Base-by-base conservation (phyloP, 2,329 filamentous ascomycete species). In the Talaromyces rugulosus region DNA sequence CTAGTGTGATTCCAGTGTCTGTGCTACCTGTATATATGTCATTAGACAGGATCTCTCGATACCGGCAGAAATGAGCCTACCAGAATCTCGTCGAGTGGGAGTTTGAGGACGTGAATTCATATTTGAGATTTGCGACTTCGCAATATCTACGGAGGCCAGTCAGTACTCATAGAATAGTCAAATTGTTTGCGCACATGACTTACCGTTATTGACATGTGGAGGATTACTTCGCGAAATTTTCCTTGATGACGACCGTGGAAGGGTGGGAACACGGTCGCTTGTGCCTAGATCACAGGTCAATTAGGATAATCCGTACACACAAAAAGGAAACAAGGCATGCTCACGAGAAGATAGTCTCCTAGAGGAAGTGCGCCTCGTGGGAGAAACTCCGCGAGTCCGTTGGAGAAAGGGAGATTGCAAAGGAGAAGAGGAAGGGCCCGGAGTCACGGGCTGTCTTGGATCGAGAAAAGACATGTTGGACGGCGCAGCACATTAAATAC, bases 1-100 rank as follows among this genome's bases (percentile, higher is more conserved):
- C 75, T 2, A 75, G 59, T 6, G 74, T 70, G 2, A 72, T 67
- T 16, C 62, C 65, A 4, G 66, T 63, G 18, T 77, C 75, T 2
- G 70, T 69, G 5, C 68, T 74, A 44, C 50, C 51, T 62, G 56
- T 34, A 33, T n/a, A 58, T 16, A n/a, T 23, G 27, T n/a, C n/a
- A 27, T 51, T 56, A 62, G 56, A 33, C 56, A 51, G 47, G 54
- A 7, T 34, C 31, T 51, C 12, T n/a, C 18, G 6, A 57, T 12
- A 42, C 8, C 7, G 9, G 12, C 2, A 3, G 23, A 18, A n/a
- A 16, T 28, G 11, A 61, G 18, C 63, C 2, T 62, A 63, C 62
- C 42, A 31, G 57, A 61, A 27, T 65, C 54, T 27, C 47, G 54
- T 27, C 57, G 55, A 5, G 59, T 30, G n/a, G 64, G 64, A 23